Evolutionary conservation across 1,284 basidiomycete species (phyloP), one percentile per base, ranked within the genome.

Genomic region (Erythrobasidium hasegawianum): DNA sequence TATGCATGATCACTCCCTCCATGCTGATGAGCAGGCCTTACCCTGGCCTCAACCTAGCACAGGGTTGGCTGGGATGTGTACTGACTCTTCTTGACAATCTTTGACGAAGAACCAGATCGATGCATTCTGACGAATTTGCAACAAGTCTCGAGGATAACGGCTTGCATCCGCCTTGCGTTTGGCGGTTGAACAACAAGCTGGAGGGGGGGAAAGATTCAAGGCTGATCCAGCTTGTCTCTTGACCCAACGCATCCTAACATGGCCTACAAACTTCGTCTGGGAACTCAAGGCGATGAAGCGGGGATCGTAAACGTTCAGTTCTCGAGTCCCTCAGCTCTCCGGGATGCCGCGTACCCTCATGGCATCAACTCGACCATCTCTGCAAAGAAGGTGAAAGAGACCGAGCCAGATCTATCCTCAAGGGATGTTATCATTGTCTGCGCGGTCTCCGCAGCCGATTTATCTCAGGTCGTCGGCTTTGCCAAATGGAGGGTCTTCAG

Each of bases 401-500:
- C 43, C 8, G n/a, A 24, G n/a, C 22, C n/a, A n/a, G 43, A 24
- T 47, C 43, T 47, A n/a, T 47, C 7, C 43, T 47, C 22, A 8
- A 5, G 43, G 14, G 43, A 16, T 14, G 14, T n/a, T 47, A 24
- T 47, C 4, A n/a, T 7, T 47, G 43, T 33, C 11, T 5, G 5
- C 14, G 43, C 43, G 16, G 43, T 47, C 40, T 11, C 40, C 40
- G 43, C 4, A 24, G n/a, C 16, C 4, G 14, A 16, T 7, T 4
- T 5, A 24, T 8, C 22, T n/a, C 50, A 53, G 20, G 16, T 53
- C 50, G 54, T 56, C 4, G 54, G 27, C 11, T 38, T 33, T n/a
- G 54, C 54, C 5, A 56, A 56, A 10, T 56, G 54, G 54, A 33
- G 38, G 54, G 26, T 56, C 10, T 56, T 56, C 27, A 18, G 20